Base-by-base conservation (phyloP, 2,329 filamentous ascomycete genomes). In the Thielaviopsis ethacetica region DNA sequence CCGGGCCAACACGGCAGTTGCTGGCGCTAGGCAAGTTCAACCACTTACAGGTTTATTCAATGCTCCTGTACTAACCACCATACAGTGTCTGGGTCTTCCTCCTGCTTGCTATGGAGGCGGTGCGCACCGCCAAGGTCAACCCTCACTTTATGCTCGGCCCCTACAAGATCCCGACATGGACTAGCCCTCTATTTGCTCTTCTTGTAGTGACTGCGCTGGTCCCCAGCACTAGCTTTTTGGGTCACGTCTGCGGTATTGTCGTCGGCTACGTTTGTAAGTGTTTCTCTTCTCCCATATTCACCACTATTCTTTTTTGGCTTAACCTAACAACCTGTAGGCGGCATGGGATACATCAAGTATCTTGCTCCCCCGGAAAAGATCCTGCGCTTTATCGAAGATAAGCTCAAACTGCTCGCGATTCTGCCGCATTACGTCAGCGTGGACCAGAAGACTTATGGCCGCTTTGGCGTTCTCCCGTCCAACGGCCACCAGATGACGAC, bases 361-460 rank as follows among this genome's bases (percentile, higher is more conserved):
- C 78, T 97, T 49, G 87, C 89, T 17, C 93, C 93, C 22, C 91
- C 89, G 1, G 93, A 97, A 71, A 87, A 86, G 79, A 80, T 86
- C 27, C 75, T 97, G 59, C 80, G 90, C 63, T 97, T 86, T 83
- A 78, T 96, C 59, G 93, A 98, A 72, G 82, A 81, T 19, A 94
- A 91, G 68, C 73, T 97, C 61, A 93, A 95, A 67, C 76, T 97
- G 10, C 76, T 95, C 22, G 87, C 83, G 21, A 79, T 89, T 61
- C 72, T 97, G 26, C 91, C 91, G 52, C 88, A 95, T 71, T 97
- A 95, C 67, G 86, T 97, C 54, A 94, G 88, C 59, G 84, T 96
- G 17, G 91, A 97, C 67, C 91, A 95, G 71, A 96, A 95, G 77
- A 95, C 88, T 5, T 95, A 91, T 67, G 91, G 91, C 7, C 80